Evolutionary conservation across 306 rosid species (phyloP).

Genomic region (Lablab purpureus): DNA sequence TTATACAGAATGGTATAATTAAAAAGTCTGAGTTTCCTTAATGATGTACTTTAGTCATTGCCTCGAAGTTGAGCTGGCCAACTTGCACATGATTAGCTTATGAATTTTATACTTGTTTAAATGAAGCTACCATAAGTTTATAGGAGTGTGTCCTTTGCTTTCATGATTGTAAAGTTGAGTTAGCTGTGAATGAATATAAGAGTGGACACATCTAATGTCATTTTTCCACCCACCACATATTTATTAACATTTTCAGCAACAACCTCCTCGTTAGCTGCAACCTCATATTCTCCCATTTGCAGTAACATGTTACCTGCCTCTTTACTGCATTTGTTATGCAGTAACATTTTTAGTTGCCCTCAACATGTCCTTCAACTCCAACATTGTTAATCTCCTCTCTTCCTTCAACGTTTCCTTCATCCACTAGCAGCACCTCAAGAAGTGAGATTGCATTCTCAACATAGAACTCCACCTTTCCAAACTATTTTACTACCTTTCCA

Average conservation of each 20-base stretch:
- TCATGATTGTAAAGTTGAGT: too few relatives aligned
- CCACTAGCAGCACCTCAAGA: not conserved
- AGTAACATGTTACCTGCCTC: not conserved
- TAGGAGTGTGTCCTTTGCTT: too few relatives aligned
- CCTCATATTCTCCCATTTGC: not conserved
- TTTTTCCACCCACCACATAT: too few relatives aligned
- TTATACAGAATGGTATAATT: too few relatives aligned
- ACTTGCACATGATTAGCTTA: not conserved
- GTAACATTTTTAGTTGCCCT: not conserved
- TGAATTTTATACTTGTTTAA: not conserved
- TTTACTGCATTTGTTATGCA: not conserved
- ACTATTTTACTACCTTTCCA: not conserved
- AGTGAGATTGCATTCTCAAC: not conserved
- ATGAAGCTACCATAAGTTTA: too few relatives aligned
- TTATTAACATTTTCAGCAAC: not conserved
- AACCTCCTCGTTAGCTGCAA: not conserved
- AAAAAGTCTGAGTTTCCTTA: too few relatives aligned
- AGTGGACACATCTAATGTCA: not conserved
- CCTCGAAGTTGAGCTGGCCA: not conserved
- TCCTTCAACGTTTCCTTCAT: not conserved
- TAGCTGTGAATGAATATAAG: too few relatives aligned
- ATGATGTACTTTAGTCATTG: not conserved
- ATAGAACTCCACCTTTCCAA: not conserved
- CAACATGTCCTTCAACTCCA: not conserved
- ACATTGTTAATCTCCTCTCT: not conserved